phyloP scores from a whole-genome alignment of 2,329 filamentous ascomycete species.

The Aspergillus sp. region DNA sequence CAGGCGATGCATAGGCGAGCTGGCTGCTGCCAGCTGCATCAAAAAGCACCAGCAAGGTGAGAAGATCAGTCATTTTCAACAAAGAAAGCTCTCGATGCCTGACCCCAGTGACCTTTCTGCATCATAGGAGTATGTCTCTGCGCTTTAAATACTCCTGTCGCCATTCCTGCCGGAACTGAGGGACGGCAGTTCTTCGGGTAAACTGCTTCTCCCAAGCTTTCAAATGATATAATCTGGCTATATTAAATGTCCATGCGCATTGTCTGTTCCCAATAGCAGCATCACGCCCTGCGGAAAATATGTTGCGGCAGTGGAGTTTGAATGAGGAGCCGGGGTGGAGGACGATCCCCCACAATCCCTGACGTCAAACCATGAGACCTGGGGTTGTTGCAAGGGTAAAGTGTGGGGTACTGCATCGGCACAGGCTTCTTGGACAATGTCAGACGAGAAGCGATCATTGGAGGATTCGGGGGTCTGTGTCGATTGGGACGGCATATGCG shows the following conservation, averaged over 20 bases:
- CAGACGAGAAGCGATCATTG: neutral
- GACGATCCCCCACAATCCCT: neutral
- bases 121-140: fast-evolving
- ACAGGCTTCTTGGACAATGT: neutral
- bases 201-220: neutral
- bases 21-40: neutral
- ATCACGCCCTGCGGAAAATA: neutral
- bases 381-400: neutral
- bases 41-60: neutral
- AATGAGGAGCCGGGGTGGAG: neutral
- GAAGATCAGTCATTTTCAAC: neutral
- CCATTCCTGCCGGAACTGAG: neutral
- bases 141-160: neutral
- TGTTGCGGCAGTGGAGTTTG: neutral
- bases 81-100: neutral
- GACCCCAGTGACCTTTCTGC: neutral
- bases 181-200: neutral
- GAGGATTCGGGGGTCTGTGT: neutral
- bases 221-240: neutral
- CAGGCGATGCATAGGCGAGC: neutral
- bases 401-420: neutral
- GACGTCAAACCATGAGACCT: neutral
- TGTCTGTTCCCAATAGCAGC: too few relatives aligned
- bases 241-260: neutral
- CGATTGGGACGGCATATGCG: neutral